These are phyloP conservation scores for Rubus parviflorus DNA, from an alignment of 306 rosid species.

Conservation along the genomic window DNA sequence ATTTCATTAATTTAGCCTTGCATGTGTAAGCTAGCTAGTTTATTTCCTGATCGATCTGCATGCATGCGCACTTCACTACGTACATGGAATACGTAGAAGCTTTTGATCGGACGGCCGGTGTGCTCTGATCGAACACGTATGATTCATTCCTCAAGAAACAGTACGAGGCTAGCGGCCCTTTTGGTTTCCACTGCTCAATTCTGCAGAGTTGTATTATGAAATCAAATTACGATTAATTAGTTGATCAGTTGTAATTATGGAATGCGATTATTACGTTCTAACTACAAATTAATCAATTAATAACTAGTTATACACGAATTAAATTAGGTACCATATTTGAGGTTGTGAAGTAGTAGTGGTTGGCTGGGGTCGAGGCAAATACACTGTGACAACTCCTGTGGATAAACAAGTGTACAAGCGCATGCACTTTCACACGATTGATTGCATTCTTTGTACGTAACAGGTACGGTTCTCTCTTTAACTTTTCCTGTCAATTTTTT, in stretches of 20 bases:
- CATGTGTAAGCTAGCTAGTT: not conserved
- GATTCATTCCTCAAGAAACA: too few relatives aligned
- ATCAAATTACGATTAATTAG: too few relatives aligned
- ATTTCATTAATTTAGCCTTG: too few relatives aligned
- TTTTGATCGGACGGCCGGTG: too few relatives aligned
- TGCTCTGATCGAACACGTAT: too few relatives aligned
- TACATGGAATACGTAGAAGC: too few relatives aligned
- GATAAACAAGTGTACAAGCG: conserved; percentile 4
- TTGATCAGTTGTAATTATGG: too few relatives aligned
- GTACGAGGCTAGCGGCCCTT: not conserved
- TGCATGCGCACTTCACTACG: too few relatives aligned
- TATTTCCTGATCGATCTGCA: too few relatives aligned
- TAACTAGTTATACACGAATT: too few relatives aligned
- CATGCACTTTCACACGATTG: not conserved
- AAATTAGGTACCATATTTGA: not conserved
- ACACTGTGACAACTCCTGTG: not conserved
- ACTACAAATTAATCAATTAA: too few relatives aligned
- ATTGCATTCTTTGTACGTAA: not conserved
- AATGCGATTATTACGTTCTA: too few relatives aligned
- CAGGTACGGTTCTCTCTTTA: not conserved
- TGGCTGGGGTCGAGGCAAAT: conserved; percentile 3
- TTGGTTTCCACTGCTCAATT: not conserved
- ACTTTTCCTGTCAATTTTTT: not conserved
- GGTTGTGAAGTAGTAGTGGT: not conserved
- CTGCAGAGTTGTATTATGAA: not conserved